phyloP scores from a whole-genome alignment of 345 rosid species.

The Odontarrhena argentea region DNA sequence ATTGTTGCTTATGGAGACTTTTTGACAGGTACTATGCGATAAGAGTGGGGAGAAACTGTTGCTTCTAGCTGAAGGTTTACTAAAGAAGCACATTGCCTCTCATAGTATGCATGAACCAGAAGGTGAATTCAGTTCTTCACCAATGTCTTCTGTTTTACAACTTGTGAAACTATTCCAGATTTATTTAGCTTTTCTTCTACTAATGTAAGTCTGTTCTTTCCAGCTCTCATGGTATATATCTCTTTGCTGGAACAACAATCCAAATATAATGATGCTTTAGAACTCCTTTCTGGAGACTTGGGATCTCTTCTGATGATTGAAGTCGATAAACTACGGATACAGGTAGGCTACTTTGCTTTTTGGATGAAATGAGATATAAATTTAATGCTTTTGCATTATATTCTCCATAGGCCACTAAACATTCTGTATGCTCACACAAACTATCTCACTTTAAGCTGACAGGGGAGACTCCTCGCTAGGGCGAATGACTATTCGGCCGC shows the following conservation, averaged over 20 bases:
- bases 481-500: slow-evolving; percentile 73
- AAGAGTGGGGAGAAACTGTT: slow-evolving; percentile 83
- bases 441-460: slow-evolving; percentile 88
- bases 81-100: slow-evolving; percentile 84
- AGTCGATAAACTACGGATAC: slow-evolving; percentile 83
- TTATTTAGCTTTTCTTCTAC: slow-evolving; percentile 15
- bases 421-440: slow-evolving; percentile 19
- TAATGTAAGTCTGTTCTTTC: slow-evolving; percentile 33
- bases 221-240: slow-evolving; percentile 92
- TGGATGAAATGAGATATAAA: background rate
- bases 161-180: slow-evolving; percentile 15
- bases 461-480: slow-evolving; percentile 65
- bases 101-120: slow-evolving; percentile 98
- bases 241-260: slow-evolving; percentile 89
- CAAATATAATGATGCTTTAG: slow-evolving; percentile 80
- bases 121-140: slow-evolving; percentile 46
- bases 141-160: slow-evolving; percentile 23
- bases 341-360: slow-evolving; percentile 61
- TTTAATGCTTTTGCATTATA: slow-evolving; percentile 2
- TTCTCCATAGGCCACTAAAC: background rate
- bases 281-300: slow-evolving; percentile 74
- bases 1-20: slow-evolving; percentile 31
- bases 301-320: slow-evolving; percentile 90
- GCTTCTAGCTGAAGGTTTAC: slow-evolving; percentile 87
- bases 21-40: slow-evolving; percentile 74